Conservation (phyloP, 2,329 filamentous ascomycete species). For the Elsinoe australis region DNA sequence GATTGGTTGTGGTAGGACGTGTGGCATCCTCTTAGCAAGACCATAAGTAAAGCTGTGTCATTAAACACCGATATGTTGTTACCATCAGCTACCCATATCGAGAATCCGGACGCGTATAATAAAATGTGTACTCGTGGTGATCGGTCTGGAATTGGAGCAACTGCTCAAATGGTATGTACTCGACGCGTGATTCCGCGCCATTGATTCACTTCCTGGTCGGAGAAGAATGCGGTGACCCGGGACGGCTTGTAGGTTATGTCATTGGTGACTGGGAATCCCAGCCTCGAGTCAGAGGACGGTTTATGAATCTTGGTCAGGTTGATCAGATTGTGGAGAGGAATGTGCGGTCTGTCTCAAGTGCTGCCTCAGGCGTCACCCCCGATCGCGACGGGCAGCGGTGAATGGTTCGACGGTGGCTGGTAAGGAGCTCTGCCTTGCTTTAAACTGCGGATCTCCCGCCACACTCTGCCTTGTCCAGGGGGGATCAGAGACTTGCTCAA, state of each 20-base stretch:
- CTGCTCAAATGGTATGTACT: not conserved
- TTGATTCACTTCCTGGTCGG: not conserved
- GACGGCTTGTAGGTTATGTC: not conserved
- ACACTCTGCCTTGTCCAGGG: too few relatives aligned
- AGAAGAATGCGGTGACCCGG: not conserved
- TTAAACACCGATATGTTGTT: not conserved
- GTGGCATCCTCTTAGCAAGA: conserved; percentile 14
- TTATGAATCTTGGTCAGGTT: too few relatives aligned
- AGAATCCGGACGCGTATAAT: not conserved
- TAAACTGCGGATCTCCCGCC: not conserved
- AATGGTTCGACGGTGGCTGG: not conserved
- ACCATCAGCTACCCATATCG: not conserved
- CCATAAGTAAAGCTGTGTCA: not conserved
- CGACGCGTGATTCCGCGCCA: not conserved
- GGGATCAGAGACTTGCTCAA: too few relatives aligned
- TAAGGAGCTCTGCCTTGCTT: not conserved
- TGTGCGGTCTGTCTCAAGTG: not conserved
- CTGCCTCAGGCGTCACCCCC: not conserved
- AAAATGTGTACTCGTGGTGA: not conserved
- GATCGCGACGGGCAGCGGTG: not conserved
- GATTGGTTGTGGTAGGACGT: conserved; percentile 3
- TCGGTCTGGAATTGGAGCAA: not conserved
- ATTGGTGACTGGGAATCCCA: not conserved
- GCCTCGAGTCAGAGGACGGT: not conserved
- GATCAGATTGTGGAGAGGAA: too few relatives aligned